Evolutionary conservation across 2,329 filamentous ascomycete genomes (phyloP).

Genomic region (Pseudogymnoascus sp.): DNA sequence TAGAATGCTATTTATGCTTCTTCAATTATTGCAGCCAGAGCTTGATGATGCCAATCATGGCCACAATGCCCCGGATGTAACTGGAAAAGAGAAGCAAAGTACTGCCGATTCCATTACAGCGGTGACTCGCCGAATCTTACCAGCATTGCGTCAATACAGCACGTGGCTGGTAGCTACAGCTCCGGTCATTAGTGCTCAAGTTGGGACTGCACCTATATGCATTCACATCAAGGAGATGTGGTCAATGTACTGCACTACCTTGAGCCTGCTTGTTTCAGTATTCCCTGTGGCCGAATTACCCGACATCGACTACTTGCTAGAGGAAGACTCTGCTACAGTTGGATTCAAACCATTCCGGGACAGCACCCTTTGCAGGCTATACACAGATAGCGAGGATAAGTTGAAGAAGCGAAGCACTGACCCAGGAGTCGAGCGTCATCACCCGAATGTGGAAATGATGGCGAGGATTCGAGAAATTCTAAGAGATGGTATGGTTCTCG

Average conservation of each 20-base stretch:
- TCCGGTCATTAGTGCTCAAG: constrained; percentile 44
- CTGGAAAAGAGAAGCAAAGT: constrained; percentile 30
- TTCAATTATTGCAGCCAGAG: constrained; percentile 62
- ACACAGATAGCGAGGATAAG: constrained; percentile 29
- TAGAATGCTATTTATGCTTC: constrained; percentile 64
- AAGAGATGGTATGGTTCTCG: constrained; percentile 50
- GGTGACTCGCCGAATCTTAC: constrained; percentile 52
- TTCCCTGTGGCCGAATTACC: constrained; percentile 51
- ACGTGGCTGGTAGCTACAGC: constrained; percentile 55
- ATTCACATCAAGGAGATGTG: constrained; percentile 54
- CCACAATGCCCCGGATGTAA: constrained; percentile 36
- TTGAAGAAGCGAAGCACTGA: constrained; percentile 43
- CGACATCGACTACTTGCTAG: constrained; percentile 52
- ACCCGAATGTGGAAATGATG: constrained; percentile 57
- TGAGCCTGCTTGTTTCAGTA: constrained; percentile 50
- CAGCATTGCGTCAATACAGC: constrained; percentile 58
- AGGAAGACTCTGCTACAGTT: constrained; percentile 59
- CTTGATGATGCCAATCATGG: constrained; percentile 35
- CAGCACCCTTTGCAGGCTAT: constrained; percentile 43
- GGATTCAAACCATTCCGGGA: constrained; percentile 53
- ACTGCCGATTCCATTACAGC: constrained; percentile 44
- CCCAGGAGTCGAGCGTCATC: constrained; percentile 40
- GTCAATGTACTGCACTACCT: constrained; percentile 54
- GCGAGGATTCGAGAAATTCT: constrained; percentile 56
- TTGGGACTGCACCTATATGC: constrained; percentile 44